These are phyloP conservation scores for Aspergillus arachidicola DNA, from an alignment of 2,329 filamentous ascomycete genomes.

Conservation along the genomic window DNA sequence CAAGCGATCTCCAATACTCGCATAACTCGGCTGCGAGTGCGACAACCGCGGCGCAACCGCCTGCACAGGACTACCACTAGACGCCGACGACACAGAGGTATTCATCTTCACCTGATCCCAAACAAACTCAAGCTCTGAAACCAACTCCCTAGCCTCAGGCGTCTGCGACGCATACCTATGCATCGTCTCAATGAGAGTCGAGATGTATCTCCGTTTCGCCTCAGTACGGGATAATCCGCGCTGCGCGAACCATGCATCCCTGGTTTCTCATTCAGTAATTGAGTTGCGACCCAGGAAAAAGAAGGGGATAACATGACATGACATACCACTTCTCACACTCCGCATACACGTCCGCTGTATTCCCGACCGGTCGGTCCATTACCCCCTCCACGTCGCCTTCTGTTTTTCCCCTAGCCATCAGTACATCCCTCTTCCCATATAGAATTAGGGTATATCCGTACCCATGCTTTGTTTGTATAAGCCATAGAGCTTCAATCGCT, in stretches of 20 bases:
- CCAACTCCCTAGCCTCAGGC: constrained; percentile 78
- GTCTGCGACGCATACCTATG: constrained; percentile 88
- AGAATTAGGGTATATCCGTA: constrained; percentile 33
- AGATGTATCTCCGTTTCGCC: constrained; percentile 91
- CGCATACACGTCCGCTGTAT: constrained; percentile 53
- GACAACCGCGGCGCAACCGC: constrained; percentile 32
- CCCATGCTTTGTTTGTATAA: constrained; percentile 98
- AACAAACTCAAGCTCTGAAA: constrained; percentile 95
- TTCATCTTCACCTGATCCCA: constrained; percentile 98
- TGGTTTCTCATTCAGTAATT: constrained; percentile 27
- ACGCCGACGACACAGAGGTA: constrained; percentile 45
- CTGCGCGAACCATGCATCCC: constrained; percentile 94
- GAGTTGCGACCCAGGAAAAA: not conserved
- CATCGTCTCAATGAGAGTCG: constrained; percentile 94
- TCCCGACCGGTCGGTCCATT: constrained; percentile 75
- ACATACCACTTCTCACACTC: constrained; percentile 68
- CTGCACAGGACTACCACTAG: constrained; percentile 28
- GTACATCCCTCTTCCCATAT: not conserved
- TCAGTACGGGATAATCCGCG: constrained; percentile 82
- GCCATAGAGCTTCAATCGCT: constrained; percentile 91
- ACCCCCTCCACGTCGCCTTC: constrained; percentile 95
- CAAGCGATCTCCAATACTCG: constrained; percentile 39
- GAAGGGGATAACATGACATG: not conserved
- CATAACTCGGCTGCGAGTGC: constrained; percentile 33
- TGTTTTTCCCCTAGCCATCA: constrained; percentile 27